phyloP scores from a whole-genome alignment of 768 basidiomycete species.

The Tricholoma saponaceum region DNA sequence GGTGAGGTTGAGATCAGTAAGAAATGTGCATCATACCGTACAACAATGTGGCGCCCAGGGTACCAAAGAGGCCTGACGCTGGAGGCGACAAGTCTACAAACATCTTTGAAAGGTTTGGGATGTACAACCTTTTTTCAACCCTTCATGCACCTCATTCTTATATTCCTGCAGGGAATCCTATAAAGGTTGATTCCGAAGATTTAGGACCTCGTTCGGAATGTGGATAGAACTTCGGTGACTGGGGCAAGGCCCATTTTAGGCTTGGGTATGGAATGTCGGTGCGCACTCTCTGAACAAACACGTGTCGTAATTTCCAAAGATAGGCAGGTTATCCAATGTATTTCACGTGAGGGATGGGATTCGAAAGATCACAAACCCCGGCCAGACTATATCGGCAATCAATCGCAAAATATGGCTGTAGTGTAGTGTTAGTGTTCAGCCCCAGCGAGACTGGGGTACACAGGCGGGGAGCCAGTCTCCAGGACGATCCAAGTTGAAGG shows the following conservation, averaged over 20 bases:
- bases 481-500: no score
- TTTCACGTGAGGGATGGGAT: not conserved
- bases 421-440: not conserved
- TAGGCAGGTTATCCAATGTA: not conserved
- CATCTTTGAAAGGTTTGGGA: not conserved
- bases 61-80: slow-evolving; percentile 10
- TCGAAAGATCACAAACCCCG: not conserved
- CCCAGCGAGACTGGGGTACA: not conserved
- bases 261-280: not conserved
- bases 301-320: not conserved
- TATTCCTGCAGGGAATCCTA: not conserved
- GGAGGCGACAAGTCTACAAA: slow-evolving; percentile 7
- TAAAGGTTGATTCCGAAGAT: not conserved
- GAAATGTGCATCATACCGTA: slow-evolving; percentile 9
- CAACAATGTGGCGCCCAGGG: slow-evolving; percentile 11
- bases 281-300: not conserved
- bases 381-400: not conserved
- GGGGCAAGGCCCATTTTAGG: not conserved
- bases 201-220: not conserved
- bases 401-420: not conserved
- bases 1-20: no score
- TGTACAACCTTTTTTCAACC: not conserved
- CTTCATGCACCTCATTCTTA: not conserved
- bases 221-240: not conserved
- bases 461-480: no score